These are phyloP conservation scores for Aspergillus ustus DNA, from an alignment of 2,329 filamentous ascomycete genomes.

Conservation along the genomic window DNA sequence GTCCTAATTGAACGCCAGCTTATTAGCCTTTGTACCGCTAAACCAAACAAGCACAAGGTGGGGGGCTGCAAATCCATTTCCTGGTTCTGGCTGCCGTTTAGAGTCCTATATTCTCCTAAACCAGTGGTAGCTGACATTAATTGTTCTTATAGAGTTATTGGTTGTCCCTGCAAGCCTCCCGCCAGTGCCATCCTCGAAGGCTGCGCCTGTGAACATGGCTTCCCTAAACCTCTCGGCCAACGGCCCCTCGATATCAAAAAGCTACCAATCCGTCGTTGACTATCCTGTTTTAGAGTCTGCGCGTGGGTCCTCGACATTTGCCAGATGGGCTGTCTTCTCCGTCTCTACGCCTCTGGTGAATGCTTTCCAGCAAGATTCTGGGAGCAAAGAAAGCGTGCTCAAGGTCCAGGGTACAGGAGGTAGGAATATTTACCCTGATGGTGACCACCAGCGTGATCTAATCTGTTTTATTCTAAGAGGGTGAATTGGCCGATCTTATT, in stretches of 20 bases:
- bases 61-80: neutral
- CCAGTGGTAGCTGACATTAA: neutral
- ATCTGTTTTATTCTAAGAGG: constrained; percentile 63
- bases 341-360: constrained; percentile 90
- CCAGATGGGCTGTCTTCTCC: constrained; percentile 91
- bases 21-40: neutral
- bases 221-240: constrained; percentile 80
- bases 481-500: constrained; percentile 84
- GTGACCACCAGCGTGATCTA: neutral
- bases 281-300: constrained; percentile 60
- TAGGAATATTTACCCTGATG: constrained; percentile 44
- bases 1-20: neutral
- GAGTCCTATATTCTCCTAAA: neutral
- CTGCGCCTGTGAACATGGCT: constrained; percentile 62
- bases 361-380: constrained; percentile 83
- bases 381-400: constrained; percentile 87
- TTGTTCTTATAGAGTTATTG: neutral
- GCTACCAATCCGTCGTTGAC: constrained; percentile 72
- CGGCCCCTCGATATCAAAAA: constrained; percentile 78
- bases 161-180: neutral
- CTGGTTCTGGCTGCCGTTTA: neutral
- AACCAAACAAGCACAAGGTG: neutral
- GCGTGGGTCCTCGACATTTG: constrained; percentile 76
- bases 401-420: constrained; percentile 93
- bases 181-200: neutral